Base-by-base conservation (phyloP, 2,329 filamentous ascomycete genomes). In the Xylaria digitata region DNA sequence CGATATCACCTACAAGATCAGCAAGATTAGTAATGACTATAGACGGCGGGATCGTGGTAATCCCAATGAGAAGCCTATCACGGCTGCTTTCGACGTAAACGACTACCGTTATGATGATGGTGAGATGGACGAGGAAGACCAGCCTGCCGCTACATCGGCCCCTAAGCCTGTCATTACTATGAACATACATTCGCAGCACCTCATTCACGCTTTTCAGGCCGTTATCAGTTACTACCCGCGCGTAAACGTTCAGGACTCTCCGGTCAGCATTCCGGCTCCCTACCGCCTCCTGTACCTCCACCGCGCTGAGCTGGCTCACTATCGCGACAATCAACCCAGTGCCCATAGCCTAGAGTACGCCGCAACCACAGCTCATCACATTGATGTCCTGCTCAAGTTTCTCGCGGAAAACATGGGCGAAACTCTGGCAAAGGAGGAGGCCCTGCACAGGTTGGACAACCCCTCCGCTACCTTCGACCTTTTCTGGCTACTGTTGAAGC, bases 241-340 rank as follows among this genome's bases (percentile, higher is more conserved):
- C 40, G 77, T 81, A 63, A 77, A 76, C 49, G 77, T 83, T 48
- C 72, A 77, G 0, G 78, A 73, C 40, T 77, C 78, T 8, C 73
- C 59, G 8, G 74, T 82, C 61, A 73, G 70, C 23, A 77, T 86
- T 68, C 76, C 77, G 19, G 79, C 80, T 3, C 85, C 85, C 1
- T 86, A 85, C 69, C 75, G 77, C 4, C 75, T 84, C n/a, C 76
- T 87, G 21, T 78, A 82, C 52, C 84, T 86, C 65, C 82, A 85
- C 69, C 78, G 78, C 17, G 70, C 75, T 2, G 82, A 81, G 21
- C 78, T 87, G 9, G 77, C 77, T 7, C 65, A 62, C 8, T 84
- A 83, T 78, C 80, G 78, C 54, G 70, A 77, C 63, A 76, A 79
- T 26, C 82, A 85, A 70, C 82, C 81, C 1, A 67, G 63, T 1